Percentiles rank a stretch among this genome's conserved stretches.
These are phyloP conservation scores for Suhomyces pyralidae DNA, from an alignment of 805 yeast genomes.

Conservation along the genomic window DNA sequence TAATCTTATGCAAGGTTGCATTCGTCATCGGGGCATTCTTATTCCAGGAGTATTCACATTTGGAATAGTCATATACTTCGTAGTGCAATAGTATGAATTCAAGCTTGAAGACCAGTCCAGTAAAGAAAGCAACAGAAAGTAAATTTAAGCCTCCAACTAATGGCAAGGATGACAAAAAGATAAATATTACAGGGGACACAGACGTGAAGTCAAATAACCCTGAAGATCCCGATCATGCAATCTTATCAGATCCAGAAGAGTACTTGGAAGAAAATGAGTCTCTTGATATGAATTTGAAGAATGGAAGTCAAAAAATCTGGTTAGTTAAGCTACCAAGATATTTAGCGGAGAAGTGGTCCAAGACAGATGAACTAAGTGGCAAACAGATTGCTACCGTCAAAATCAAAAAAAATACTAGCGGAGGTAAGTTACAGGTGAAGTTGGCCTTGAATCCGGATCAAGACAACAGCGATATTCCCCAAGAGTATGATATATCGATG, in stretches of 20 bases:
- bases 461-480: constrained; percentile 58
- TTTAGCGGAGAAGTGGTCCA: constrained; percentile 76
- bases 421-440: constrained; percentile 47
- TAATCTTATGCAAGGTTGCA: neutral
- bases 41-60: neutral
- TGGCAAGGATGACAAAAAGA: constrained; percentile 1
- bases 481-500: constrained; percentile 75
- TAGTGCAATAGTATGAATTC: constrained; percentile 7
- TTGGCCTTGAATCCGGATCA: constrained; percentile 49
- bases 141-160: neutral
- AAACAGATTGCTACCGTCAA: constrained; percentile 77
- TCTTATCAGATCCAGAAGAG: constrained; percentile 43
- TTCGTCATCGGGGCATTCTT: neutral
- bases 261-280: constrained; percentile 59
- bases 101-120: constrained; percentile 11
- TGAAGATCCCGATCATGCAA: constrained; percentile 26
- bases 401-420: constrained; percentile 50
- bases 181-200: neutral
- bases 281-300: constrained; percentile 68
- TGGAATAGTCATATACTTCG: neutral
- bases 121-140: constrained; percentile 6
- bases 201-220: constrained; percentile 5
- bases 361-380: constrained; percentile 59
- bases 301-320: constrained; percentile 78
- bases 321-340: constrained; percentile 86